Evolutionary conservation across 108 stramenopile species (phyloP), one percentile per base, ranked within the genome.

Genomic region (Skeletonema marinoi): DNA sequence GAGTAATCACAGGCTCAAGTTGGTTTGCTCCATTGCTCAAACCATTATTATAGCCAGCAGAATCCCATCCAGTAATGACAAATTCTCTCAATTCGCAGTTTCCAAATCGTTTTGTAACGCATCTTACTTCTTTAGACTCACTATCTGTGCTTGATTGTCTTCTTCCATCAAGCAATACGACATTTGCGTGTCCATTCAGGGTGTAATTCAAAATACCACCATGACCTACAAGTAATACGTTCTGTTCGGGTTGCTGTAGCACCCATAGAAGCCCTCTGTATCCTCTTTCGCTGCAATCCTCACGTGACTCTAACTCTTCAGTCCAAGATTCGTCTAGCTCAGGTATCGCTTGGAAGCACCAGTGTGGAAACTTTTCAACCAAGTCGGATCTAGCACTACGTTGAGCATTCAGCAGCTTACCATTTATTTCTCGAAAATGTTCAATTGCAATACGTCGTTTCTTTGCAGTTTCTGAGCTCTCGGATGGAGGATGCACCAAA

Each of bases 21-120:
- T 61, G 6, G 2, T 76, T 30, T 74, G 29, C 56, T 72, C 36
- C 35, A 0, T 58, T 60, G 3, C 51, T 65, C 29, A 30, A 29
- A 70, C 61, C 60, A 3, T n/a, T 44, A 41, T n/a, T 29, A 16
- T 30, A 12, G 29, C 16, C 38, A 10, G 42, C 41, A 7, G 31
- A 19, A n/a, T 54, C 44, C 85, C 77, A 72, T 66, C 73, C 79
- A 33, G 68, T 59, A 33, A 92, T 66, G 31, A 69, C 63, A 73
- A 89, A 92, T 42, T 77, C 78, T 60, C 93, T 84, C 67, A 92
- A 36, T 66, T 94, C 93, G 70, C 93, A 94, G 73, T 94, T 94
- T 32, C 86, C 91, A 75, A 94, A 94, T 65, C 93, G 35, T 29
- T 79, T 66, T 2, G 85, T 67, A 10, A 85, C 79, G 62, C 78